Evolutionary conservation across 192 early-diverging fungal species (phyloP), one percentile per base, ranked within the genome.

Genomic region (Podila verticillata): DNA sequence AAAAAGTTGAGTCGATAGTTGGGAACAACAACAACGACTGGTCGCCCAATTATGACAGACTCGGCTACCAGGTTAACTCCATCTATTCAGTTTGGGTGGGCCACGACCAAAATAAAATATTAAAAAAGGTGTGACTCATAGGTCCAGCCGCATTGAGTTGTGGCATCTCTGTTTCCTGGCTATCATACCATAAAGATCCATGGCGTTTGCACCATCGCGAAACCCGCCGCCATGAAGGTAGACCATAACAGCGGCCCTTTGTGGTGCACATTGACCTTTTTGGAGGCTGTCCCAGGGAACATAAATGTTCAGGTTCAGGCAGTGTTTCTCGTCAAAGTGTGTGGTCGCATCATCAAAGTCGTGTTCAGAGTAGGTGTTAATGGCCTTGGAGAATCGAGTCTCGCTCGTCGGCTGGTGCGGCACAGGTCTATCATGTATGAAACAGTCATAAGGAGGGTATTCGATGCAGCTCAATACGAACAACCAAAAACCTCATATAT

Each of bases 1-100:
- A 82, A 62, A 26, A 72, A 68, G 65, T 87, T 86, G 22, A 88
- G 75, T 1, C 88, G 84, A 57, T 89, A 88, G 68, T 86, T 88
- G 61, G 82, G 34, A 5, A 64, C 63, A 9, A 89, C 87, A n/a
- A 89, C 70, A 22, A 88, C 79, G 9, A 86, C 68, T n/a, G 82
- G 82, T 13, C 66, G 65, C 1, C 63, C 67, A 15, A 77, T 47
- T 13, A 69, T 10, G 19, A 69, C 29, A 2, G 82, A 72, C 19
- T 51, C 47, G n/a, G 22, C 30, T 9, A 83, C 82, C 3, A 83
- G 44, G 7, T 69, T 68, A 9, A 28, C 64, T 8, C 74, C 61
- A 54, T 83, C 73, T 79, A 63, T 0, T 5, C 10, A 47, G 54
- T 26, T 31, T 19, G 2, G 8, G 49, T 54, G 51, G 20, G 24